Percentiles rank a stretch among this genome's conserved stretches.
phyloP scores from a whole-genome alignment of 768 basidiomycete species.

The Hygrophoropsis aurantiaca region DNA sequence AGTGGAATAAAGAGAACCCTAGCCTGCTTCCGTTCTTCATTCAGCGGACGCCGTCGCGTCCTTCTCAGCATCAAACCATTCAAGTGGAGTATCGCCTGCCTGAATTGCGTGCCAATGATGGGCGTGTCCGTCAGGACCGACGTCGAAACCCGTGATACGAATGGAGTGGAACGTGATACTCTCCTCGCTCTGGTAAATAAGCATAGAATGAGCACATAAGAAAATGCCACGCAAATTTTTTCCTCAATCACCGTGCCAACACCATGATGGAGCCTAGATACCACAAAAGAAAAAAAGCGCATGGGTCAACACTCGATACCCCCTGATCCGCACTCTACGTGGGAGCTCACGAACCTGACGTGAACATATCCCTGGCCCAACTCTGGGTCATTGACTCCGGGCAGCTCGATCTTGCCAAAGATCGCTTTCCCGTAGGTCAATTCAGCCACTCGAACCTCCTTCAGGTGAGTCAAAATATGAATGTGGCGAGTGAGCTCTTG shows the following conservation, averaged over 20 bases:
- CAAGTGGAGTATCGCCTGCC: slow-evolving; percentile 50
- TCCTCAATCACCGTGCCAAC: slow-evolving; percentile 56
- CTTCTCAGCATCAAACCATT: slow-evolving; percentile 1
- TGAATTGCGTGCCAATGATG: slow-evolving; percentile 69
- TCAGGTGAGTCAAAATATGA: slow-evolving; percentile 43
- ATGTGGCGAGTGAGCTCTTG: slow-evolving; percentile 48
- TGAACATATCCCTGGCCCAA: slow-evolving; percentile 66
- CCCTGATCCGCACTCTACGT: not conserved
- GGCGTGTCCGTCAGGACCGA: slow-evolving; percentile 46
- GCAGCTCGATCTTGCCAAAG: slow-evolving; percentile 73
- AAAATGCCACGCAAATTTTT: not conserved
- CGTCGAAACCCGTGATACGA: slow-evolving; percentile 58
- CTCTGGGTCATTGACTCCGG: slow-evolving; percentile 59
- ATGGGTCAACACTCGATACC: not conserved
- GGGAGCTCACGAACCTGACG: slow-evolving; percentile 51
- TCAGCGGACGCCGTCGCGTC: not conserved
- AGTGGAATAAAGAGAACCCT: too few relatives aligned
- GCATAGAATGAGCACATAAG: slow-evolving; percentile 8
- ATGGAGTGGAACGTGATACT: slow-evolving; percentile 74
- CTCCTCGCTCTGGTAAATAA: slow-evolving; percentile 49
- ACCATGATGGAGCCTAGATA: slow-evolving; percentile 68
- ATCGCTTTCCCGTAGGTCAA: slow-evolving; percentile 73
- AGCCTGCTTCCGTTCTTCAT: too few relatives aligned
- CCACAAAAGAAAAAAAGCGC: slow-evolving; percentile 2
- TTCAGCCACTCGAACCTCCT: slow-evolving; percentile 49